Conservation (phyloP, 2,329 filamentous ascomycete genomes). For the Aspergillus luchuensis region DNA sequence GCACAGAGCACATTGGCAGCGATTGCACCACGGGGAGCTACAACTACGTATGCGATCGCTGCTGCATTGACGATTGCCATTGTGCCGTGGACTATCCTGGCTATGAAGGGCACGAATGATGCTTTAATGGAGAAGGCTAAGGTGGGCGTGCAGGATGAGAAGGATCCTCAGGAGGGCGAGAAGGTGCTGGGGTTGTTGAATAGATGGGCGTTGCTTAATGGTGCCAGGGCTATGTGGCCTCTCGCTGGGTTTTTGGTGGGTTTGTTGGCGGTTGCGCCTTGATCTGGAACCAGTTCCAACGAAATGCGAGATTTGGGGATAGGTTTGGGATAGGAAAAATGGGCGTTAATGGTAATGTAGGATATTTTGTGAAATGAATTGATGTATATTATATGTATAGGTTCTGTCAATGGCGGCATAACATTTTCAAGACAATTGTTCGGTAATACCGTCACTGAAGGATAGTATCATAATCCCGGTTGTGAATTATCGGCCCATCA, state of each 20-base stretch:
- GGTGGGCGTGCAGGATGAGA: neutral
- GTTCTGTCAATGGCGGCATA: no score
- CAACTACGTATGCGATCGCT: slow-evolving; percentile 29
- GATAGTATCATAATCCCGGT: no score
- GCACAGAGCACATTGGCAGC: slow-evolving; percentile 16
- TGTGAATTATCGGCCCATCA: no score
- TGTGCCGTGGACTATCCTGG: slow-evolving; percentile 35
- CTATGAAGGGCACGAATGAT: slow-evolving; percentile 34
- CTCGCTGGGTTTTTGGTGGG: slow-evolving; percentile 21
- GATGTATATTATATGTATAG: no score
- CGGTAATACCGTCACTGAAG: no score
- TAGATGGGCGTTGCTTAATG: slow-evolving; percentile 27
- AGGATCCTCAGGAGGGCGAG: neutral
- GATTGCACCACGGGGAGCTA: slow-evolving; percentile 13
- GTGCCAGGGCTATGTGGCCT: slow-evolving; percentile 24
- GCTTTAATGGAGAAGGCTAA: slow-evolving; percentile 27
- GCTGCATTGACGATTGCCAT: slow-evolving; percentile 34
- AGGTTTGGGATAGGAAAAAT: no score
- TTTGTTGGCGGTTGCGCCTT: slow-evolving; percentile 6
- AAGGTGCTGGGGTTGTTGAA: slow-evolving; percentile 14
- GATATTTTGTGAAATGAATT: no score
- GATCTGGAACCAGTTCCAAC: neutral
- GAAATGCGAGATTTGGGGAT: no score
- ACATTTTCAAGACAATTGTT: no score
- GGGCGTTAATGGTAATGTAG: no score